Percentiles rank a stretch among this genome's conserved stretches.
Conservation (phyloP, 148 eudicot species). For the Polygonum aviculare region DNA sequence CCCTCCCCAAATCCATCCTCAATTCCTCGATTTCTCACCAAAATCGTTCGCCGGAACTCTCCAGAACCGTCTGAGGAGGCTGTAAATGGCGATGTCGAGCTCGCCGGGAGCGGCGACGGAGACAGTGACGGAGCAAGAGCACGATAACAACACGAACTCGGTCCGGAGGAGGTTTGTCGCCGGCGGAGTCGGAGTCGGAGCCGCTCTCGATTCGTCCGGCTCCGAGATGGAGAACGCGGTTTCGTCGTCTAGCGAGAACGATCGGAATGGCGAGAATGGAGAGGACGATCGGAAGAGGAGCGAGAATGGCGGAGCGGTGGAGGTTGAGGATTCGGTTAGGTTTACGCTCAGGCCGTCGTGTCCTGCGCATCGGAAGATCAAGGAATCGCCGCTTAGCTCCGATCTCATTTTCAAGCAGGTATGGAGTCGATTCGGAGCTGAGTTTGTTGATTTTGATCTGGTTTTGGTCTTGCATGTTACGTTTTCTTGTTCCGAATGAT, state of each 20-base stretch:
- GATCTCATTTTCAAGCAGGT: slow-evolving; percentile 93
- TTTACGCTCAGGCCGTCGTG: slow-evolving; percentile 54
- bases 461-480: slow-evolving; percentile 9
- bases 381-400: slow-evolving; percentile 91
- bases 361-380: slow-evolving; percentile 73
- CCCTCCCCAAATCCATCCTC: no score
- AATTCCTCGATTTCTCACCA: no score
- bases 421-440: neutral
- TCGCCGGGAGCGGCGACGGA: slow-evolving; percentile 32
- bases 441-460: neutral
- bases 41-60: neutral
- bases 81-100: slow-evolving; percentile 37
- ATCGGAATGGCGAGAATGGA: slow-evolving; percentile 7
- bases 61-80: neutral
- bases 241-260: slow-evolving; percentile 11
- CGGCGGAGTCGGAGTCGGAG: slow-evolving; percentile 8
- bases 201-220: slow-evolving; percentile 15
- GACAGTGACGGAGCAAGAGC: slow-evolving; percentile 13
- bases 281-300: slow-evolving; percentile 16
- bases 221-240: slow-evolving; percentile 13
- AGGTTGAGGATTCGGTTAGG: slow-evolving; percentile 14
- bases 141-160: neutral
- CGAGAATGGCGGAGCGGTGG: slow-evolving; percentile 24
- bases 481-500: neutral
- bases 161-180: slow-evolving; percentile 26